Base-by-base conservation (phyloP, 192 early-diverging fungal genomes). In the Backusella mclennaniae region DNA sequence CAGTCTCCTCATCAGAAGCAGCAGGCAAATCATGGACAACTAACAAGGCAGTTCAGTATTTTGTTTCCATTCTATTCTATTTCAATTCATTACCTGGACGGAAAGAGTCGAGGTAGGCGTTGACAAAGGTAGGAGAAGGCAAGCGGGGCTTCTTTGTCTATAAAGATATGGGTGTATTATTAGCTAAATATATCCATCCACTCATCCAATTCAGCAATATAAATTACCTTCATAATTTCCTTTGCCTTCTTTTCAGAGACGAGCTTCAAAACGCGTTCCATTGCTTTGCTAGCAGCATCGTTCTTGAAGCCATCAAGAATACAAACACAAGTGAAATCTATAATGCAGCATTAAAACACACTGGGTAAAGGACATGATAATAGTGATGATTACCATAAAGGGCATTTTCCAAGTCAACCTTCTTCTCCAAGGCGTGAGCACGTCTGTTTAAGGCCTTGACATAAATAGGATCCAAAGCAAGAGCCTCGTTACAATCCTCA, bases 251-350 rank as follows among this genome's bases (percentile, higher is more conserved):
- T 81, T 73, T 91, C 89, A 29, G 94, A 92, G 15, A 97, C 78
- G 77, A 86, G 89, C 86, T 95, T 95, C 76, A 98, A 85, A 73
- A 97, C 85, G 35, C 95, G 91, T 80, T 99, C 98, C 72, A 94
- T 94, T 15, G 95, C 86, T 35, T 85, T 80, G 14, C 95, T 86
- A 11, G 93, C 91, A 66, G 85, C 76, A 42, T 92, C 91, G 84
- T 97, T 97, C 69, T 93, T 94, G 87, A 98, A 98, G 63, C 95
- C 94, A 66, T 97, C 97, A 12, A 99, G 87, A 78, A 98, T 96
- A 81, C 96, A 98, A 17, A 95, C 90, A 0, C 92, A 92, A 1
- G 95, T 97, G 74, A 91, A 97, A 81, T 98, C 95, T 88, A 44
- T 49, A 49, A 49, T 7, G 46, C 17, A n/a, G 19, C 46, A 7